Evolutionary conservation across 106 monocot genomes (phyloP), one percentile per base, ranked within the genome.

Genomic region (Dendrobium huoshanense): DNA sequence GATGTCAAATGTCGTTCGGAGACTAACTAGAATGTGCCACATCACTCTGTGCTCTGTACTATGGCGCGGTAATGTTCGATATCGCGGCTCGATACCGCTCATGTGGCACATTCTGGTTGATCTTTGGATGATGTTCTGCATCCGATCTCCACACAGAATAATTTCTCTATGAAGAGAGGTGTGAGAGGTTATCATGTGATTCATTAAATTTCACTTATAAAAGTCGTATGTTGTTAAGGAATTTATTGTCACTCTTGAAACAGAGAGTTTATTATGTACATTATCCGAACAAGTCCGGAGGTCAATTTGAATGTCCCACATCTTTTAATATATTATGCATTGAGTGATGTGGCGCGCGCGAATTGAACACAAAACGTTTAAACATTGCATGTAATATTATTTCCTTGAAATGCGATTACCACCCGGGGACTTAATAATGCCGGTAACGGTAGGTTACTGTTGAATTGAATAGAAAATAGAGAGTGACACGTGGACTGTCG

Each of bases 401-500:
- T 31, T 31, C 31, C 31, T 31, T 31, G 31, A 31, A 31, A 31
- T 31, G 31, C 70, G 70, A 9, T 70, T 70, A 70, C 47, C 75
- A n/a, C 64, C 3, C n/a, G n/a, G n/a, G 64, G 64, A 6, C 25
- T 25, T 24, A 25, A 65, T 65, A 25, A 65, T 6, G 20, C 9
- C 64, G 43, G 5, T 13, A 9, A 10, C 22, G 41, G 48, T 40
- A 68, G 33, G 37, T 51, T 15, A 41, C 47, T 40, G 51, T 48
- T 29, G 43, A 41, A 33, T 41, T 19, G 75, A 25, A 55, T 15
- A 2, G 61, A 2, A 51, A 13, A 51, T 65, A 48, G 45, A 82
- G 4, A 22, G 29, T 3, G 78, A 73, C 85, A 85, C 72, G 85
- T 85, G 81, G 27, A 58, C 42, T 85, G 85, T 85, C 85, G 85